Conservation (phyloP, 805 yeast species). For the Kurtzmaniella cleridarum region DNA sequence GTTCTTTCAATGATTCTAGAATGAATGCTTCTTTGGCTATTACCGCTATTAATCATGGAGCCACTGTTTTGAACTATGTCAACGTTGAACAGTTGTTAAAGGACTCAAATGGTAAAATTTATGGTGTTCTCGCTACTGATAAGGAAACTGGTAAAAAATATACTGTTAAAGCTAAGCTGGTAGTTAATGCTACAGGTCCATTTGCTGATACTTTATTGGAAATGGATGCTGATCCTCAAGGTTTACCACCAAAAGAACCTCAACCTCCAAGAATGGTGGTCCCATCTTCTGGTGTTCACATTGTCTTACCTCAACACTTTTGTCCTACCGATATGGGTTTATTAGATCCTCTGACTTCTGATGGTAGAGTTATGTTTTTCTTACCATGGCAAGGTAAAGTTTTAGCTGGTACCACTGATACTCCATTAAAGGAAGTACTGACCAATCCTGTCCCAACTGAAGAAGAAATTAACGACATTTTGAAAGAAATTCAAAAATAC, state of each 20-base stretch:
- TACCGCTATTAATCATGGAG: slow-evolving; percentile 83
- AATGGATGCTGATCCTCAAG: slow-evolving; percentile 72
- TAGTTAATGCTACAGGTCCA: slow-evolving; percentile 94
- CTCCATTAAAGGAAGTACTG: slow-evolving; percentile 68
- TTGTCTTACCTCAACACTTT: slow-evolving; percentile 86
- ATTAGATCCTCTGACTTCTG: slow-evolving; percentile 86
- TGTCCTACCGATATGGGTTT: slow-evolving; percentile 85
- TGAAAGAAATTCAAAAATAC: slow-evolving; percentile 84
- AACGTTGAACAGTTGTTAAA: slow-evolving; percentile 75
- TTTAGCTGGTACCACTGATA: slow-evolving; percentile 94
- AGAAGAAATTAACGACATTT: slow-evolving; percentile 81
- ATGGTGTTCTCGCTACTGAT: slow-evolving; percentile 75
- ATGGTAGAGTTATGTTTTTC: slow-evolving; percentile 95
- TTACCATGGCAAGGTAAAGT: slow-evolving; percentile 98
- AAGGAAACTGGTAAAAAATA: slow-evolving; percentile 60
- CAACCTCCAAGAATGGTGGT: slow-evolving; percentile 75
- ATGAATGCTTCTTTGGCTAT: slow-evolving; percentile 82
- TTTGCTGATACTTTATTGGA: slow-evolving; percentile 78
- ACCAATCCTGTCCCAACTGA: slow-evolving; percentile 80
- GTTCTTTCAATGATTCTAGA: slow-evolving; percentile 88
- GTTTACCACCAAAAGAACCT: slow-evolving; percentile 51
- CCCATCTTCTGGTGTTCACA: slow-evolving; percentile 92
- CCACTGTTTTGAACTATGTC: slow-evolving; percentile 82
- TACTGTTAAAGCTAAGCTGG: slow-evolving; percentile 61
- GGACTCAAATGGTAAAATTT: slow-evolving; percentile 51